Percentiles rank a stretch among this genome's conserved stretches.
Conservation (phyloP, 345 rosid species). For the Gynandropsis gynandra region DNA sequence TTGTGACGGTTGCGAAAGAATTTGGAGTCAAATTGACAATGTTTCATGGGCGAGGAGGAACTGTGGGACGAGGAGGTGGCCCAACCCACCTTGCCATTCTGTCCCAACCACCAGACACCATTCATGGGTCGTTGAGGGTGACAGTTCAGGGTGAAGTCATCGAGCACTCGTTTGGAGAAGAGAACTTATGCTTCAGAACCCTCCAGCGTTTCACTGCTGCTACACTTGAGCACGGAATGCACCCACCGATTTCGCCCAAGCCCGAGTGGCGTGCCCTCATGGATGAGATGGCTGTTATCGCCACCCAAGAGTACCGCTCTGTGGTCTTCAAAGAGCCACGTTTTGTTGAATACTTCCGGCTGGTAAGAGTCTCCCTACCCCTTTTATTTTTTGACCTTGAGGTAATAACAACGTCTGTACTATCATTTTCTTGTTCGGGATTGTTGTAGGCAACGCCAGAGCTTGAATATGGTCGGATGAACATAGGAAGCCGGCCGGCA, state of each 20-base stretch:
- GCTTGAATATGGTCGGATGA: slow-evolving; percentile 93
- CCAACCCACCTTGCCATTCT: slow-evolving; percentile 96
- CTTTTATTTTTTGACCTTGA: not conserved
- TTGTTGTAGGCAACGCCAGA: slow-evolving; percentile 82
- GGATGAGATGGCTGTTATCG: slow-evolving; percentile 92
- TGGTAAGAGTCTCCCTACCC: slow-evolving; percentile 36
- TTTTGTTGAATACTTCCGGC: slow-evolving; percentile 93
- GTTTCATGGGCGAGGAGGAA: slow-evolving; percentile 99
- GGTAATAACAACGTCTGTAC: not conserved
- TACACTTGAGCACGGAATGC: slow-evolving; percentile 93
- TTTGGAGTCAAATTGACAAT: slow-evolving; percentile 82
- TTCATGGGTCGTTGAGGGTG: slow-evolving; percentile 83
- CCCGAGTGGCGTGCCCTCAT: slow-evolving; percentile 95
- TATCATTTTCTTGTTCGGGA: not conserved
- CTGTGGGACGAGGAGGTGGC: slow-evolving; percentile 96
- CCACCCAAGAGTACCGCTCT: slow-evolving; percentile 80
- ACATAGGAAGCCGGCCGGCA: slow-evolving; percentile 95
- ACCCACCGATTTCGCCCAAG: slow-evolving; percentile 86
- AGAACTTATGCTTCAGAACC: slow-evolving; percentile 84
- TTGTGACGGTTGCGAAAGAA: slow-evolving; percentile 78
- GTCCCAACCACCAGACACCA: slow-evolving; percentile 96
- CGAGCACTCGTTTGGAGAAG: slow-evolving; percentile 90
- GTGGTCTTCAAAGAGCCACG: slow-evolving; percentile 88
- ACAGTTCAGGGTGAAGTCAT: slow-evolving; percentile 98
- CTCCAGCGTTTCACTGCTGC: slow-evolving; percentile 97